These are phyloP conservation scores for Xylariales sp. DNA, from an alignment of 2,329 filamentous ascomycete species.

Conservation along the genomic window DNA sequence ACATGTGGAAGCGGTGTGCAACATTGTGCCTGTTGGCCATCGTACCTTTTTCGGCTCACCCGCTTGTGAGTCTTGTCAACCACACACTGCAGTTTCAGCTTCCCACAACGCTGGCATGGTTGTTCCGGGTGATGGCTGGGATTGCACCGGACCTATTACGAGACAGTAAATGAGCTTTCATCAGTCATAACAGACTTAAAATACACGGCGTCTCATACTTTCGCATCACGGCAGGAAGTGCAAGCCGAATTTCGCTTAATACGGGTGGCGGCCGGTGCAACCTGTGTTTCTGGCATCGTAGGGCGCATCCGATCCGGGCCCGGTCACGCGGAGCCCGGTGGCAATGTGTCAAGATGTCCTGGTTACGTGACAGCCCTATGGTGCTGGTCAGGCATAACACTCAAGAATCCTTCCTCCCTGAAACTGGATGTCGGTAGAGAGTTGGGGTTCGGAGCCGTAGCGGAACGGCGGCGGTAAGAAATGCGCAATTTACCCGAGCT, in stretches of 20 bases:
- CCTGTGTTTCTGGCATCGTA: slow-evolving; percentile 2
- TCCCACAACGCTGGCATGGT: slow-evolving; percentile 27
- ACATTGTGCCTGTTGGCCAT: neutral
- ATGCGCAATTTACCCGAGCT: too few relatives aligned
- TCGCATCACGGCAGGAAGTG: slow-evolving; percentile 28
- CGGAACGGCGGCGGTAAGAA: too few relatives aligned
- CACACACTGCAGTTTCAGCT: slow-evolving; percentile 23
- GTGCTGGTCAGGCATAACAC: too few relatives aligned
- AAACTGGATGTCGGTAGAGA: too few relatives aligned
- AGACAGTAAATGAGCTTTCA: neutral
- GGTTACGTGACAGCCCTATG: too few relatives aligned
- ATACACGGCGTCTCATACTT: slow-evolving; percentile 16
- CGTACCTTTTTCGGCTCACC: slow-evolving; percentile 27
- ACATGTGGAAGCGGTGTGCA: neutral
- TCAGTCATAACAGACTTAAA: neutral
- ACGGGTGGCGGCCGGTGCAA: slow-evolving; percentile 11
- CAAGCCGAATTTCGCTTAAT: slow-evolving; percentile 29
- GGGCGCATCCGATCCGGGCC: neutral
- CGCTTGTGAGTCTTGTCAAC: slow-evolving; percentile 29
- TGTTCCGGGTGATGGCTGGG: slow-evolving; percentile 20
- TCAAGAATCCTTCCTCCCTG: too few relatives aligned
- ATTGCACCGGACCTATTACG: slow-evolving; percentile 32
- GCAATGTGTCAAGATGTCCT: too few relatives aligned
- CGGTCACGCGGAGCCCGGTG: neutral
- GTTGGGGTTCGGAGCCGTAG: too few relatives aligned